Evolutionary conservation across 768 basidiomycete species (phyloP).

Genomic region (Tephrocybe rancida): DNA sequence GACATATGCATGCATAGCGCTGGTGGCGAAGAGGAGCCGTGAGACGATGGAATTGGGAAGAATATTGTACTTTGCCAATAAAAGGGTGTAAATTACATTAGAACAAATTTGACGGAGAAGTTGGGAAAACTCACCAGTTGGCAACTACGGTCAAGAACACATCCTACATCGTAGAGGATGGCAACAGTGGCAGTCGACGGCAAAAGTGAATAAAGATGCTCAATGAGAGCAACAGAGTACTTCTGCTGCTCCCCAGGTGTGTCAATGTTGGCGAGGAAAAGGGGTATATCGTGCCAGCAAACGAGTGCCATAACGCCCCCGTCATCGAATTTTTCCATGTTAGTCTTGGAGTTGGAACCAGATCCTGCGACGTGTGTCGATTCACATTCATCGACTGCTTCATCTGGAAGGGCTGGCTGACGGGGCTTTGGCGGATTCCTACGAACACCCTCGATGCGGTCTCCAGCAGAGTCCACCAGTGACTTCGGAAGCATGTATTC

Average conservation of each 20-base stretch:
- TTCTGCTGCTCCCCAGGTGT: slow-evolving; percentile 40
- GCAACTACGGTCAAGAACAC: slow-evolving; percentile 31
- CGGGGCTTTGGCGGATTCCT: slow-evolving; percentile 14
- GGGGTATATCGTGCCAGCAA: slow-evolving; percentile 36
- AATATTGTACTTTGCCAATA: slow-evolving; percentile 3
- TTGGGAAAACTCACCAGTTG: slow-evolving; percentile 23
- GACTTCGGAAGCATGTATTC: slow-evolving; percentile 34
- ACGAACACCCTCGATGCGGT: slow-evolving; percentile 21
- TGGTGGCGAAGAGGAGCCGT: slow-evolving; percentile 30
- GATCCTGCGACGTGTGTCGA: slow-evolving; percentile 31
- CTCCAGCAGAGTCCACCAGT: slow-evolving; percentile 33
- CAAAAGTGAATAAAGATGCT: slow-evolving; percentile 27
- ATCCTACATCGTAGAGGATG: slow-evolving; percentile 35
- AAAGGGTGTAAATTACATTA: neutral
- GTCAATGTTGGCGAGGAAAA: slow-evolving; percentile 42
- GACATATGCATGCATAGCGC: slow-evolving; percentile 38
- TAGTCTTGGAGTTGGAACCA: slow-evolving; percentile 20
- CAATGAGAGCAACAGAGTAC: slow-evolving; percentile 34
- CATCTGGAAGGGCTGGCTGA: slow-evolving; percentile 21
- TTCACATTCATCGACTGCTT: slow-evolving; percentile 36
- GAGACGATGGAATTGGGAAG: slow-evolving; percentile 3
- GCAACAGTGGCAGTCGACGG: slow-evolving; percentile 28
- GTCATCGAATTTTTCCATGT: too few relatives aligned
- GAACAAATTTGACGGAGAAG: neutral
- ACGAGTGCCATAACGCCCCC: slow-evolving; percentile 38